Conservation (phyloP, 169 alveolate genomes). For the Plasmodium vinckei region DNA sequence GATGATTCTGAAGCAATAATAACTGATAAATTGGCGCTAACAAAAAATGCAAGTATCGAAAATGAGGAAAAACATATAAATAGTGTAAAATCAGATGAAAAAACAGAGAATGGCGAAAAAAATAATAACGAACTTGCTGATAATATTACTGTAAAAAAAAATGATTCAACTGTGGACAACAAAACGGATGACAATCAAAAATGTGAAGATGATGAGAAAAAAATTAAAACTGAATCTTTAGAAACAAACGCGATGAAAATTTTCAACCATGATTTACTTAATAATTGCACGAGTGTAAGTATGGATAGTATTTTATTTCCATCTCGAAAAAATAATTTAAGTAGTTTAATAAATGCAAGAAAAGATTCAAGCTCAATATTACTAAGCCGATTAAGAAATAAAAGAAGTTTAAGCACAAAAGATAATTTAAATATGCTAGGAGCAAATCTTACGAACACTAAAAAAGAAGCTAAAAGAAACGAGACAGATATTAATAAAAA, state of each 20-base stretch:
- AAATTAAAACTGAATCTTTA: not conserved
- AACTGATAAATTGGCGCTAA: not conserved
- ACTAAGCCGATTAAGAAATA: constrained; percentile 50
- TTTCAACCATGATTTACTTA: constrained; percentile 20
- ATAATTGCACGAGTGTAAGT: constrained; percentile 11
- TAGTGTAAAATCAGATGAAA: constrained; percentile 2
- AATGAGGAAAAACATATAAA: not conserved
- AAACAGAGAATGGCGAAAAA: constrained; percentile 5
- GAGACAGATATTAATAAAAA: constrained; percentile 58
- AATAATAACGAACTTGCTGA: constrained; percentile 3
- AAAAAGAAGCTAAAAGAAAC: constrained; percentile 52
- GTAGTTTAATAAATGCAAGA: constrained; percentile 55
- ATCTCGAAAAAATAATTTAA: constrained; percentile 51
- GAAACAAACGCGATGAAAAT: constrained; percentile 22
- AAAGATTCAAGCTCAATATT: constrained; percentile 46
- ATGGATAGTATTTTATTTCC: constrained; percentile 31
- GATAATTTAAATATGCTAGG: constrained; percentile 38
- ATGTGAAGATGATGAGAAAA: not conserved
- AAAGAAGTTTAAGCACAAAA: constrained; percentile 61
- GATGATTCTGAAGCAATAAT: not conserved
- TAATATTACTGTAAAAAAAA: constrained; percentile 8
- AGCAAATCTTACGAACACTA: constrained; percentile 21
- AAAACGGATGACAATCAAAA: not conserved
- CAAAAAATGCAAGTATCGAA: not conserved
- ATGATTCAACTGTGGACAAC: not conserved